Evolutionary conservation across 2,329 filamentous ascomycete genomes (phyloP), one percentile per base, ranked within the genome.

Genomic region (Paecilomyces formosus): DNA sequence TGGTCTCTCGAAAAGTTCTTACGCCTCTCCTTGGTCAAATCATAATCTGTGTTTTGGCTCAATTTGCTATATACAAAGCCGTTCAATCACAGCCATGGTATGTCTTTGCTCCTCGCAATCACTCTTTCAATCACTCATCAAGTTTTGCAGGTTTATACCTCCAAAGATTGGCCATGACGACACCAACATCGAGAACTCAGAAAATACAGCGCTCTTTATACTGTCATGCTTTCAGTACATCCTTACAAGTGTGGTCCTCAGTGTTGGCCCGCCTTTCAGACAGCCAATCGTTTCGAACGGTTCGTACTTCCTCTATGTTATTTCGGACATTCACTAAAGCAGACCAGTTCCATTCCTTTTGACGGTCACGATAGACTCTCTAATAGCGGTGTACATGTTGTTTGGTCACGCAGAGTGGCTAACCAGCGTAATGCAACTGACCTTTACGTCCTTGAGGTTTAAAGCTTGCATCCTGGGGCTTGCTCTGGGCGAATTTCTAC

Each of bases 151-250:
- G 84, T 96, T 90, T 70, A 85, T 88, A 56, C 90, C 92, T 15
- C 94, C 94, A 0, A 81, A 86, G 58, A 72, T 96, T 26, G 84
- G 92, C 68, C 84, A 83, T 26, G 83, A 96, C 30, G 88, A 94
- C 68, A 88, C 89, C 24, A 96, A 94, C 70, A 88, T 92, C 56
- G 82, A 88, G 67, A 97, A 97, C 73, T 96, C 91, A 9, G 89
- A 97, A 68, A 97, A 99, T 68, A 96, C 93, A 0, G 86, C 89
- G 0, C 78, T 99, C 1, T 99, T 99, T 78, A 77, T 97, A 30
- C 80, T 92, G 4, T 95, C 89, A 1, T 97, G 92, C 72, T 97
- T 92, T 68, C 92, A 97, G 72, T 99, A 99, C 73, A 95, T 96
- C 39, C 81, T 97, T 22, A 89, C 91, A 0, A 94, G 90, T 3